These are phyloP conservation scores for Ceratocystis albifundus DNA, from an alignment of 2,329 filamentous ascomycete genomes.

Conservation along the genomic window DNA sequence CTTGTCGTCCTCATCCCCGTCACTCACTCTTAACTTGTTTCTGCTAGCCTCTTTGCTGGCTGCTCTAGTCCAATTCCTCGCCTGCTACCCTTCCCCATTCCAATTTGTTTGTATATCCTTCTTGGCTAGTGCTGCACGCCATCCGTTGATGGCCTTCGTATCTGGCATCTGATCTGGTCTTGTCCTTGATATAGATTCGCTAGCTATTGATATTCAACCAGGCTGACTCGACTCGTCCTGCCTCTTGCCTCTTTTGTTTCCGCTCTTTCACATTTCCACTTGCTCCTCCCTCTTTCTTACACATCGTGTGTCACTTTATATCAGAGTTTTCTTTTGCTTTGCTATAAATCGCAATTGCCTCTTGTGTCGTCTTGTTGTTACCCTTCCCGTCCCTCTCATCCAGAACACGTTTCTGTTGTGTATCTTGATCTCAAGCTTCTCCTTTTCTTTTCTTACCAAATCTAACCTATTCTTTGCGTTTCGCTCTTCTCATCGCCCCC, in stretches of 20 bases:
- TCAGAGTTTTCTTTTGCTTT: neutral
- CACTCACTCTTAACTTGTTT: neutral
- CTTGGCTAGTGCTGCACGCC: neutral
- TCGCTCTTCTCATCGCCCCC: neutral
- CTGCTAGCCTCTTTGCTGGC: slow-evolving; percentile 19
- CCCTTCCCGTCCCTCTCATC: neutral
- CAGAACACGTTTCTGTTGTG: neutral
- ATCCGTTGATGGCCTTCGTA: too few relatives aligned
- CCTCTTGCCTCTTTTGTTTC: too few relatives aligned
- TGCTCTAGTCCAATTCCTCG: neutral
- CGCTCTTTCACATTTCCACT: too few relatives aligned
- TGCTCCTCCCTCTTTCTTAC: too few relatives aligned
- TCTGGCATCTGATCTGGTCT: too few relatives aligned
- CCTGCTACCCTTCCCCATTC: slow-evolving; percentile 8
- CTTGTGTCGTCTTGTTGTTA: neutral
- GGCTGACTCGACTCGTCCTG: too few relatives aligned
- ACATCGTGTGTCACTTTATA: neutral
- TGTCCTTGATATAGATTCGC: too few relatives aligned
- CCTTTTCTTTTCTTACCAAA: neutral
- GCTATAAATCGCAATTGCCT: slow-evolving; percentile 7
- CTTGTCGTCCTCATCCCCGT: slow-evolving; percentile 6
- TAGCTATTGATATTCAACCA: too few relatives aligned
- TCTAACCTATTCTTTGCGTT: neutral
- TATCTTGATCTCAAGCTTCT: neutral
- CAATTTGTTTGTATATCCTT: neutral